phyloP scores from a whole-genome alignment of 2,329 filamentous ascomycete genomes.

The Cladosporium sp. region DNA sequence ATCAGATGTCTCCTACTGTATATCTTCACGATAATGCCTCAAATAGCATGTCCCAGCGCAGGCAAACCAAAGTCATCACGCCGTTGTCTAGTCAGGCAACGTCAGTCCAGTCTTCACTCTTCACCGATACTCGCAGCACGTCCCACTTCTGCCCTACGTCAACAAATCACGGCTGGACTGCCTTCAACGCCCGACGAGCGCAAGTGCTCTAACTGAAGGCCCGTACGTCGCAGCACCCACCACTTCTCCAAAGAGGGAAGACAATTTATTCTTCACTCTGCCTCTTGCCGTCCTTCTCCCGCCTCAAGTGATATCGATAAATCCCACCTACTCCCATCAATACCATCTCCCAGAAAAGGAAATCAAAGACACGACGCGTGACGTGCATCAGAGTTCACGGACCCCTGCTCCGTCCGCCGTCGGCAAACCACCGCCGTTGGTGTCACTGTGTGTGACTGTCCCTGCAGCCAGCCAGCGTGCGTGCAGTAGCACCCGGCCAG shows the following conservation, averaged over 20 bases:
- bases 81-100: not conserved
- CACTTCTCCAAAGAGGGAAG: slow-evolving; percentile 1
- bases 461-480: slow-evolving; percentile 5
- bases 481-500: too few relatives aligned
- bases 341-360: not conserved
- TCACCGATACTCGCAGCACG: slow-evolving; percentile 6
- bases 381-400: slow-evolving; percentile 1
- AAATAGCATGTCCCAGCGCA: not conserved
- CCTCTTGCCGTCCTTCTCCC: not conserved
- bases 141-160: slow-evolving; percentile 11
- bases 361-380: not conserved
- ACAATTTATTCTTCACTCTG: not conserved
- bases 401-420: not conserved
- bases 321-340: not conserved
- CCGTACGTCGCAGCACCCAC: slow-evolving; percentile 14
- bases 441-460: not conserved
- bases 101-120: not conserved
- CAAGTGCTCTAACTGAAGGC: not conserved
- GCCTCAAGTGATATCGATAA: not conserved
- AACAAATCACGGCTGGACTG: slow-evolving; percentile 2
- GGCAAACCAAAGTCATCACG: not conserved
- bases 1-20: not conserved
- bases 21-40: not conserved
- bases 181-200: not conserved
- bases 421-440: slow-evolving; percentile 4